Conservation (phyloP, 2,329 filamentous ascomycete genomes). For the Botrytis medusae region DNA sequence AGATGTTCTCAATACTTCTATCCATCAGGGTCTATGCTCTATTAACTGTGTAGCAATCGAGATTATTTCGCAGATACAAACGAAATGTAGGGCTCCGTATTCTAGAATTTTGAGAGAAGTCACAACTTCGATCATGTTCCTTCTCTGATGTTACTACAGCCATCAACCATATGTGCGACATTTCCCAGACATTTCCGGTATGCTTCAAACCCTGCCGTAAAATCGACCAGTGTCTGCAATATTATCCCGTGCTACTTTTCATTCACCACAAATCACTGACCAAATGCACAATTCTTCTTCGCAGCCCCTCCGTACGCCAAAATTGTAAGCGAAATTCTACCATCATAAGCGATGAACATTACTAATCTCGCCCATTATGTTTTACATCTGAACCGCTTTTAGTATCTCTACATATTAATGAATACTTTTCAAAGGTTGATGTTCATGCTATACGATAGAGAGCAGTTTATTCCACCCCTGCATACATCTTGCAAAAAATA, state of each 20-base stretch:
- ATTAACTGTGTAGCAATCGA: neutral
- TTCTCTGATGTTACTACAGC: too few relatives aligned
- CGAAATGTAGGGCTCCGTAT: neutral
- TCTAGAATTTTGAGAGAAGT: neutral
- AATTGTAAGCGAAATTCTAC: conserved; percentile 1
- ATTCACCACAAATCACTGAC: neutral
- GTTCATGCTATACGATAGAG: neutral
- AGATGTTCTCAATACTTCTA: neutral
- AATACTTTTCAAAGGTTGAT: too few relatives aligned
- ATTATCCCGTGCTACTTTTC: neutral
- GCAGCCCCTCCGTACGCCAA: neutral
- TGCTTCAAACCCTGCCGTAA: rapidly evolving
- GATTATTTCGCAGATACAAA: neutral
- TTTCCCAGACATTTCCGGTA: neutral
- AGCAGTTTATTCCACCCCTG: neutral
- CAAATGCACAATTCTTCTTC: neutral
- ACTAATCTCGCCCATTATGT: neutral
- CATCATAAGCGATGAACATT: neutral
- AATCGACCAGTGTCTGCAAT: neutral
- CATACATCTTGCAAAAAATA: neutral
- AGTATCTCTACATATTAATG: neutral
- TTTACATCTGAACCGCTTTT: neutral
- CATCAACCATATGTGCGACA: neutral
- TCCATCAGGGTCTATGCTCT: rapidly evolving
- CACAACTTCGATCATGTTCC: neutral